These are phyloP conservation scores for Tubosaeta sp. DNA, from an alignment of 768 basidiomycete species.

Conservation along the genomic window DNA sequence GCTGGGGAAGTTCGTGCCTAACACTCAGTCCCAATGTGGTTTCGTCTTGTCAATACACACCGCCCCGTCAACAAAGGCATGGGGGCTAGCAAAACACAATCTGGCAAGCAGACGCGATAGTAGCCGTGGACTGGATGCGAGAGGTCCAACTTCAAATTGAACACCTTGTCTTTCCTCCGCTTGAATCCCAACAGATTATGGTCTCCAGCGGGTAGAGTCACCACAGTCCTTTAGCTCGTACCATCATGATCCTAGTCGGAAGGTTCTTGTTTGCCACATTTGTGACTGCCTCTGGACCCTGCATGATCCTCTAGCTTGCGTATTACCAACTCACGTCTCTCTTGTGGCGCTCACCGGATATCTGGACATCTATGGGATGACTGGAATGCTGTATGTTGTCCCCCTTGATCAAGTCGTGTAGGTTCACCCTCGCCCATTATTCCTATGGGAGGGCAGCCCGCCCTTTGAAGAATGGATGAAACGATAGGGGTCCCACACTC, in stretches of 20 bases:
- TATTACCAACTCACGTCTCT: background rate
- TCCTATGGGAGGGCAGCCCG: background rate
- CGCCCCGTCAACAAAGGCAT: too few species aligned
- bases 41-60: too few species aligned
- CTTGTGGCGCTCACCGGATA: background rate
- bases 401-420: background rate
- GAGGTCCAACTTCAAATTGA: background rate
- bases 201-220: too few species aligned
- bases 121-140: too few species aligned
- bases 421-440: background rate
- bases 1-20: too few species aligned
- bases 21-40: too few species aligned
- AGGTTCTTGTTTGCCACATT: background rate
- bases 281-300: background rate
- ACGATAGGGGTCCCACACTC: background rate
- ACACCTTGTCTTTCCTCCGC: too few species aligned
- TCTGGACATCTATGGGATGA: background rate
- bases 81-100: too few species aligned
- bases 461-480: background rate
- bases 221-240: too few species aligned
- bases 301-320: background rate
- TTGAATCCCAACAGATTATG: too few species aligned
- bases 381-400: background rate
- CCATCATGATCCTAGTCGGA: background rate
- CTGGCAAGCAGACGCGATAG: too few species aligned